phyloP scores from a whole-genome alignment of 2,329 filamentous ascomycete genomes.

The Ascochyta rabiei region DNA sequence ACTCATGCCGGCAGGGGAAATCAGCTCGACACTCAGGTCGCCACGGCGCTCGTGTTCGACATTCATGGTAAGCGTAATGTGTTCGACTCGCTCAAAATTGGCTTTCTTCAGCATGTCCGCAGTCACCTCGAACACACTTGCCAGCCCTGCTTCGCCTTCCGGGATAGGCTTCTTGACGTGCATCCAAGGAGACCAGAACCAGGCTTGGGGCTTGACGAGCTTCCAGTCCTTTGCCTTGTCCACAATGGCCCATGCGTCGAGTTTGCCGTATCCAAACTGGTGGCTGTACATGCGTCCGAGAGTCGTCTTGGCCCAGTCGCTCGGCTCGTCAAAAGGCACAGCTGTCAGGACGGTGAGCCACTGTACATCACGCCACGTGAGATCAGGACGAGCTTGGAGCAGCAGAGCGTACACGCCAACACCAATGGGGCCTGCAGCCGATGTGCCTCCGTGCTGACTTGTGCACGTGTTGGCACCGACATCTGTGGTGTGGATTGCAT shows the following conservation, averaged over 20 bases:
- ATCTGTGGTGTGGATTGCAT: constrained; percentile 95
- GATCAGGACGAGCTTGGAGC: constrained; percentile 80
- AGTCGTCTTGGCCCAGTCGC: constrained; percentile 80
- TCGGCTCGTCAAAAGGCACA: constrained; percentile 76
- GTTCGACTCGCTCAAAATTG: constrained; percentile 86
- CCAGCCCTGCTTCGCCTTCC: constrained; percentile 79
- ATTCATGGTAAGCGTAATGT: constrained; percentile 98
- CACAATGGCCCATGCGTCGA: constrained; percentile 85
- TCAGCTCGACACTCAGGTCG: constrained; percentile 89
- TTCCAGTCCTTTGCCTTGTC: constrained; percentile 85
- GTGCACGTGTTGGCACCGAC: constrained; percentile 84
- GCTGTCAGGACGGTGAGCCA: constrained; percentile 87
- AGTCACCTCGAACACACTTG: constrained; percentile 82
- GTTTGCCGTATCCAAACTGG: constrained; percentile 93
- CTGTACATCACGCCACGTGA: constrained; percentile 94
- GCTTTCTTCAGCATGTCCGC: constrained; percentile 77
- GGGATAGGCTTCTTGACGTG: constrained; percentile 86
- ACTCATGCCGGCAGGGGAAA: constrained; percentile 79
- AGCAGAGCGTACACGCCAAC: constrained; percentile 91
- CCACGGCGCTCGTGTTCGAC: constrained; percentile 84
- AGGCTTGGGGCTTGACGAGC: constrained; percentile 91
- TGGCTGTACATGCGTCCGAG: constrained; percentile 90
- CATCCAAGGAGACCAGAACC: constrained; percentile 93
- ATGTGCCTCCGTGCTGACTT: constrained; percentile 87
- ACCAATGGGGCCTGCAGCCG: constrained; percentile 89